A percentile compares a stretch with the other conserved stretches of the same genome.
These are phyloP conservation scores for Coprinellus micaceus DNA, from an alignment of 768 basidiomycete species.

Conservation along the genomic window DNA sequence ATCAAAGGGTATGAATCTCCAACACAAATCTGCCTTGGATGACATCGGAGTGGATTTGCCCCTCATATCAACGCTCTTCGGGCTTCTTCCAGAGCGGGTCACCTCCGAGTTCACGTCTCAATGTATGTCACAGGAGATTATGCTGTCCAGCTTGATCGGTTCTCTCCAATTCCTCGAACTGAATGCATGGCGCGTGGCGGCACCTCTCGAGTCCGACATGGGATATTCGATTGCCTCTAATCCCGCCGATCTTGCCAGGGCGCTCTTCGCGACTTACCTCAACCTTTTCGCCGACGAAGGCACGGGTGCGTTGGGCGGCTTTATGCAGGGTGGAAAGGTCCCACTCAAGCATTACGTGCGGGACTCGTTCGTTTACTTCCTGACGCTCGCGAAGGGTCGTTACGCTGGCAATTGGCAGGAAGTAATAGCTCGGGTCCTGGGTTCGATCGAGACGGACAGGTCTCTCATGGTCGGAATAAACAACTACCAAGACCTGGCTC, in stretches of 20 bases:
- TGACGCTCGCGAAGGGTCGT: conserved; percentile 33
- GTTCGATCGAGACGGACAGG: conserved; percentile 19
- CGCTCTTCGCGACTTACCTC: conserved; percentile 41
- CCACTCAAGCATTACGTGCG: conserved; percentile 40
- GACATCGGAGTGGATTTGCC: conserved; percentile 9
- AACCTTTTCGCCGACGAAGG: conserved; percentile 43
- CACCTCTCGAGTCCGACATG: not conserved
- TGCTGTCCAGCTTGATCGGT: not conserved
- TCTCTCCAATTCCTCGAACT: not conserved
- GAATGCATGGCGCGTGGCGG: conserved; percentile 2
- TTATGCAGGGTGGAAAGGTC: not conserved
- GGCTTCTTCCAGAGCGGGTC: conserved; percentile 1
- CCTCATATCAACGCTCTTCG: conserved; percentile 11
- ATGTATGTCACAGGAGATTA: conserved; percentile 2
- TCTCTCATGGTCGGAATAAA: conserved; percentile 22
- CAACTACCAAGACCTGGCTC: conserved; percentile 45
- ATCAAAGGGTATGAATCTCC: not conserved
- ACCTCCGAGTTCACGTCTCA: conserved; percentile 3
- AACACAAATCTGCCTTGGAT: conserved; percentile 3
- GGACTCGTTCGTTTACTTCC: conserved; percentile 42
- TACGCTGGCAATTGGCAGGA: conserved; percentile 39
- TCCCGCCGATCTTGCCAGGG: conserved; percentile 28
- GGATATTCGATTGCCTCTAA: not conserved
- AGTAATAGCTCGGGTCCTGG: conserved; percentile 33
- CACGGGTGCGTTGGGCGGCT: conserved; percentile 2